These are phyloP conservation scores for Fusarium torreyae DNA, from an alignment of 2,329 filamentous ascomycete genomes.

Conservation along the genomic window DNA sequence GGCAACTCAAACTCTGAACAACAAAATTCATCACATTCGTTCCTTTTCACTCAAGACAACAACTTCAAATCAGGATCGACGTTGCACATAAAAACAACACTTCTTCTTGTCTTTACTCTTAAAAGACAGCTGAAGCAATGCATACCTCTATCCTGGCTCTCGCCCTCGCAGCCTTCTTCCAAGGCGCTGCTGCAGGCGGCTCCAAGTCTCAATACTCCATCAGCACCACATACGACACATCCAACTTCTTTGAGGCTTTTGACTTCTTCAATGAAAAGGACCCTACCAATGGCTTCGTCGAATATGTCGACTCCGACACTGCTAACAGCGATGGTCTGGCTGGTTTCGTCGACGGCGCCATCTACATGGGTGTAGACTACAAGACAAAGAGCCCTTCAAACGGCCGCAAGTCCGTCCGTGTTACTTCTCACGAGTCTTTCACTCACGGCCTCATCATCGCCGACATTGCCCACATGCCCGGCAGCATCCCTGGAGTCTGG, in stretches of 20 bases:
- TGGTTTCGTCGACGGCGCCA: constrained; percentile 66
- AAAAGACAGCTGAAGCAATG: constrained; percentile 44
- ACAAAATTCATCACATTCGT: constrained; percentile 14
- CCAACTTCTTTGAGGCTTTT: constrained; percentile 71
- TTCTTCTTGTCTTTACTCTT: constrained; percentile 11
- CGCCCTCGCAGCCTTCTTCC: constrained; percentile 52
- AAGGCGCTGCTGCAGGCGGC: constrained; percentile 44
- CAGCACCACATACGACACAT: constrained; percentile 63
- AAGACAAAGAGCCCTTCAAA: constrained; percentile 66
- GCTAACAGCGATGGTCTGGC: constrained; percentile 73
- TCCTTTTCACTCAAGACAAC: constrained; percentile 16
- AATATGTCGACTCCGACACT: constrained; percentile 73
- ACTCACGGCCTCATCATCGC: constrained; percentile 79
- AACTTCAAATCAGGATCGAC: constrained; percentile 18
- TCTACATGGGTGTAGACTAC: constrained; percentile 81
- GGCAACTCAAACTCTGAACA: constrained; percentile 11
- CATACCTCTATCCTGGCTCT: constrained; percentile 46
- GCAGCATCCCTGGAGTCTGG: constrained; percentile 79
- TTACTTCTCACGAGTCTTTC: constrained; percentile 77
- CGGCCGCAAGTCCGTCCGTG: constrained; percentile 79
- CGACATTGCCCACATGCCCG: constrained; percentile 84
- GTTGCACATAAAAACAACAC: not conserved
- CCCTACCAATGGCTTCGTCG: constrained; percentile 82
- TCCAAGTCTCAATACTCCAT: constrained; percentile 60
- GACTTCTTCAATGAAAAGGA: constrained; percentile 72